phyloP scores from a whole-genome alignment of 192 early-diverging fungal species.

The Backusella parvicylindrica region DNA sequence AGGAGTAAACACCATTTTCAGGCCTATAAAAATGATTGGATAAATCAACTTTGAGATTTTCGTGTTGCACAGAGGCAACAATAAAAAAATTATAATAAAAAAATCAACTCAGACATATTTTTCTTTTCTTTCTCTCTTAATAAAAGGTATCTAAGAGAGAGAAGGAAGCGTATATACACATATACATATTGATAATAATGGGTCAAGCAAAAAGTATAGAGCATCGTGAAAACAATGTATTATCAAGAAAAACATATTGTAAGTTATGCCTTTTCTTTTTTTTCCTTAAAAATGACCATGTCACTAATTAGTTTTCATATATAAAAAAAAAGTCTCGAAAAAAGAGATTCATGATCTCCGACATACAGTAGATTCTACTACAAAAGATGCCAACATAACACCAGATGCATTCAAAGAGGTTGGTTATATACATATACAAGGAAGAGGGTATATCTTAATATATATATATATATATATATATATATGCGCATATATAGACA shows the following conservation, averaged over 20 bases:
- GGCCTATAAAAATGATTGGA: too few species aligned
- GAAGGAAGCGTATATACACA: too few species aligned
- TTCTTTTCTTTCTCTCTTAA: not conserved
- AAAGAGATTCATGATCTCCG: slow-evolving; percentile 42
- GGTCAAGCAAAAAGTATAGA: slow-evolving; percentile 49
- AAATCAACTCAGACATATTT: not conserved
- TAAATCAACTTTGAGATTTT: too few species aligned
- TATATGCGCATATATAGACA: slow-evolving; percentile 29
- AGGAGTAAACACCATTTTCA: too few species aligned
- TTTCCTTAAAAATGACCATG: not conserved
- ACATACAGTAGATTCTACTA: slow-evolving; percentile 37
- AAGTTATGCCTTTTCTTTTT: not conserved
- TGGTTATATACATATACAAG: not conserved
- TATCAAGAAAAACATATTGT: slow-evolving; percentile 47
- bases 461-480: not conserved
- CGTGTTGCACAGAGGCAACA: not conserved
- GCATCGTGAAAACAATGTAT: slow-evolving; percentile 31
- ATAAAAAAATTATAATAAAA: not conserved
- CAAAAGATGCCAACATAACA: slow-evolving; percentile 46
- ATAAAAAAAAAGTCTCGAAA: slow-evolving; percentile 35
- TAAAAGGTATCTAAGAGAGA: too few species aligned
- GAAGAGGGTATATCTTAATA: not conserved
- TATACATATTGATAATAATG: slow-evolving; percentile 22
- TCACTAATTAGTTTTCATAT: not conserved
- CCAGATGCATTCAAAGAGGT: slow-evolving; percentile 69